phyloP scores from a whole-genome alignment of 2,329 filamentous ascomycete genomes.

The Alternaria tenuissima region DNA sequence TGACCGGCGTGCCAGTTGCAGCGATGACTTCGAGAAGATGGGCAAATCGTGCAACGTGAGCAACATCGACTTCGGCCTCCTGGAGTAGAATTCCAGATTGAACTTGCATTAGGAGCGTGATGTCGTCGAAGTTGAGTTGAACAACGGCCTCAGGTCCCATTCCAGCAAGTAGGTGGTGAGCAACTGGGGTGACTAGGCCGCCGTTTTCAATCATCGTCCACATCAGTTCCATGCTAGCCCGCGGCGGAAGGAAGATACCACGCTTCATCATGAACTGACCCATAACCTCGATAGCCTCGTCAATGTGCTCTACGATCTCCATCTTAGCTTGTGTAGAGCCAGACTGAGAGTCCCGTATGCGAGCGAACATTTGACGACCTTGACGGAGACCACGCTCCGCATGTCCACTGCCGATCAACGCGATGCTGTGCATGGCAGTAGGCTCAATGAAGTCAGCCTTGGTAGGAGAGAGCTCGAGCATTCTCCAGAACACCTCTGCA shows the following conservation, averaged over 20 bases:
- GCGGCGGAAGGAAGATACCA: slow-evolving; percentile 60
- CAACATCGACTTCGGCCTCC: slow-evolving; percentile 60
- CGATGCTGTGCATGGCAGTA: slow-evolving; percentile 87
- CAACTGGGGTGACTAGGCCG: slow-evolving; percentile 66
- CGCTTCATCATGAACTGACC: slow-evolving; percentile 65
- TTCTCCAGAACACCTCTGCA: slow-evolving; percentile 82
- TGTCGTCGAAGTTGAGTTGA: slow-evolving; percentile 61
- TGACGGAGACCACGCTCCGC: slow-evolving; percentile 81
- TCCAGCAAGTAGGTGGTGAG: slow-evolving; percentile 67
- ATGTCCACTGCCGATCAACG: slow-evolving; percentile 84
- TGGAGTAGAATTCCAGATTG: slow-evolving; percentile 62
- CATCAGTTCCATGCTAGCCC: slow-evolving; percentile 66
- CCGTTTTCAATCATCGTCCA: slow-evolving; percentile 73
- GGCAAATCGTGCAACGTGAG: slow-evolving; percentile 67
- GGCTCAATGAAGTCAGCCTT: slow-evolving; percentile 80
- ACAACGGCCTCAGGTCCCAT: slow-evolving; percentile 67
- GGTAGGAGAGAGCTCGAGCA: slow-evolving; percentile 69
- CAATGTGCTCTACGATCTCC: slow-evolving; percentile 79
- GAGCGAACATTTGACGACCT: slow-evolving; percentile 85
- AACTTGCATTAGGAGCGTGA: slow-evolving; percentile 68
- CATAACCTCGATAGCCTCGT: slow-evolving; percentile 81
- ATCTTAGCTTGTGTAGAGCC: slow-evolving; percentile 57
- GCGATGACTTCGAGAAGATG: slow-evolving; percentile 68
- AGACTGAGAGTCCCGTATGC: slow-evolving; percentile 71
- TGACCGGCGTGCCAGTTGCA: slow-evolving; percentile 61